Base-by-base conservation (phyloP, 2,329 filamentous ascomycete species). In the Trichoderma sp. region DNA sequence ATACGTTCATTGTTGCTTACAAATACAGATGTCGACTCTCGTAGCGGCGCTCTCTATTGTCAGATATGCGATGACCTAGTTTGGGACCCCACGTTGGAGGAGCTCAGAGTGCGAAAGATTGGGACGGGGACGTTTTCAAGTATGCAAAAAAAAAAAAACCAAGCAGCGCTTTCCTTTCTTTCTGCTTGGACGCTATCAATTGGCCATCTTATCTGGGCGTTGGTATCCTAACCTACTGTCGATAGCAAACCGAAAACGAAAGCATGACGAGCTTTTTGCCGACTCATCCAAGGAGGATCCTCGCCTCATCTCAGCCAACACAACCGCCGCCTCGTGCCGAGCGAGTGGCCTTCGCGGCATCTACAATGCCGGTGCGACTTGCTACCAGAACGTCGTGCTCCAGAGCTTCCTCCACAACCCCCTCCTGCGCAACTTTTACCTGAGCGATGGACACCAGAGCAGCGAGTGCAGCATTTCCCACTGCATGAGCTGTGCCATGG, bases 321-420 rank as follows among this genome's bases (percentile, higher is more conserved):
- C 93, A 13, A 90, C 87, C 32, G 87, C 89, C 67, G 90, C 92
- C 7, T 91, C 93, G 13, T 97, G 94, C 76, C 89, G 92, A 67
- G 93, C 93, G 19, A 93, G 91, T 72, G 94, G 95, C 10, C 87
- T 97, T 45, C 89, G 95, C 39, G 94, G 94, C 35, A 90, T 99
- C 69, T 97, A 97, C 80, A 99, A 98, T 76, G 94, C 97, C 77
- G 95, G 94, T n/a, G 93, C 96, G 68, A 98, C 95, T 12, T 99
- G 94, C 82, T 99, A 97, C 80, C 94, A 98, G 85, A 97, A 95
- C 73, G 94, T 97, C 34, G 93, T 98, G 57, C 84, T 99, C 17
- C 95, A 98, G 78, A 93, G 91, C 67, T 89, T 99, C 73, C 87
- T 98, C 65, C 94, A 97, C 81, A 97, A 98, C 76, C 94, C 94